phyloP scores from a whole-genome alignment of 805 yeast species.

The Kuraishia piskuri region DNA sequence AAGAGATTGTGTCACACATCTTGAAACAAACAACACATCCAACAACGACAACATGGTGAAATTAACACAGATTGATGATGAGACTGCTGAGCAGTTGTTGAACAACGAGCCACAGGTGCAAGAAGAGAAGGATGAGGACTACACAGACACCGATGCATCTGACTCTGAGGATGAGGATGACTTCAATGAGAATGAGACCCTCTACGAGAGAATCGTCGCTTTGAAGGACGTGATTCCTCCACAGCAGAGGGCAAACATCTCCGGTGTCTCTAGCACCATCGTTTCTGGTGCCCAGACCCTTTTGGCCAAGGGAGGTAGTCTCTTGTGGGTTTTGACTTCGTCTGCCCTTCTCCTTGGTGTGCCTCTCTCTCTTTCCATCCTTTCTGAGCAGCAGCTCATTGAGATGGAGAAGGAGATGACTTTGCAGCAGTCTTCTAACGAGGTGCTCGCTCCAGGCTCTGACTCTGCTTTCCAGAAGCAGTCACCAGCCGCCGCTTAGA shows the following conservation, averaged over 20 bases:
- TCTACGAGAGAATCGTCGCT: conserved; percentile 83
- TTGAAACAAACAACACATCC: not conserved
- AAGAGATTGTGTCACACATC: not conserved
- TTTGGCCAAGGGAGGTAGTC: conserved; percentile 57
- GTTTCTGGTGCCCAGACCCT: conserved; percentile 35
- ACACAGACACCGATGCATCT: conserved; percentile 22
- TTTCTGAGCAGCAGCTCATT: conserved; percentile 87
- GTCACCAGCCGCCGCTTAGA: conserved; percentile 7
- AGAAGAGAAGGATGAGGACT: conserved; percentile 27
- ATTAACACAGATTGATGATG: conserved; percentile 65
- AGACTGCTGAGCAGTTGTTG: conserved; percentile 23
- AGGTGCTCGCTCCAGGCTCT: conserved; percentile 62
- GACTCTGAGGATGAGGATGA: conserved; percentile 47
- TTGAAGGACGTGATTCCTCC: conserved; percentile 90
- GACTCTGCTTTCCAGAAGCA: conserved; percentile 30
- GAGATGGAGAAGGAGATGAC: conserved; percentile 92
- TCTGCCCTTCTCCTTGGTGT: conserved; percentile 82
- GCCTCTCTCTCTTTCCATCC: conserved; percentile 82
- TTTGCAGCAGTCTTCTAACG: conserved; percentile 70
- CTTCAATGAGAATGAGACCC: conserved; percentile 76
- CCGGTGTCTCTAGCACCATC: conserved; percentile 22
- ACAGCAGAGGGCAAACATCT: conserved; percentile 54
- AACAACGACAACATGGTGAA: conserved; percentile 52
- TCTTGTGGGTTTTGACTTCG: conserved; percentile 82
- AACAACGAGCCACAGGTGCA: conserved; percentile 22